phyloP scores from a whole-genome alignment of 345 rosid genomes.

The Corchorus capsularis region DNA sequence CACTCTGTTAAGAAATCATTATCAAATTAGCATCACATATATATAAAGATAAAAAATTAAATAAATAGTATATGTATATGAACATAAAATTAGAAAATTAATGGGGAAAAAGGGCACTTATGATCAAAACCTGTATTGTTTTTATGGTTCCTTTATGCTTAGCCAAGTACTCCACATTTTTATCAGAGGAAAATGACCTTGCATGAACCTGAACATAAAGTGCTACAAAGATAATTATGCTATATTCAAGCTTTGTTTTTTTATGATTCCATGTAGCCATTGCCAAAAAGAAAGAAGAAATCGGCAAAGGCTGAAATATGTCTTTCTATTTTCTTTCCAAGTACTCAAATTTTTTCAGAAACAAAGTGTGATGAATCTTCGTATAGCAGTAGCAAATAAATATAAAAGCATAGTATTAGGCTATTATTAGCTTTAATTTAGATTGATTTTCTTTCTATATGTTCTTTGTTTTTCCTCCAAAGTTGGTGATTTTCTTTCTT shows the following conservation, averaged over 20 bases:
- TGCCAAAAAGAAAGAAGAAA: not conserved
- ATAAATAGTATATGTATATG: too few relatives aligned
- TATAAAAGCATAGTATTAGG: too few relatives aligned
- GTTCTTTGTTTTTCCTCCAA: too few relatives aligned
- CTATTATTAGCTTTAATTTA: too few relatives aligned
- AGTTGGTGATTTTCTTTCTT: too few relatives aligned
- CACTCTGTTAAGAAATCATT: conserved; percentile 32
- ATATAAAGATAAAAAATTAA: not conserved
- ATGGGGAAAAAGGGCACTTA: not conserved
- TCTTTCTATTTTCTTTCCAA: not conserved
- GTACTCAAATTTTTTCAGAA: too few relatives aligned
- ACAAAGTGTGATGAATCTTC: too few relatives aligned
- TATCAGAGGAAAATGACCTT: not conserved
- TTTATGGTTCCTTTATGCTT: not conserved
- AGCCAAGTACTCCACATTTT: not conserved
- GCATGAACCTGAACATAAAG: not conserved
- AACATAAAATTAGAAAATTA: not conserved
- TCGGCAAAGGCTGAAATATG: not conserved
- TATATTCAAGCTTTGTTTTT: not conserved
- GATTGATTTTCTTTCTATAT: too few relatives aligned
- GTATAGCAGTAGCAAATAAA: too few relatives aligned
- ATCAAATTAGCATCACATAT: too few relatives aligned
- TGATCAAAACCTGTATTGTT: conserved; percentile 4
- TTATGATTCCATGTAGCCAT: not conserved
- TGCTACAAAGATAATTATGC: not conserved